Evolutionary conservation across 768 basidiomycete species (phyloP), one percentile per base, ranked within the genome.

Genomic region (Hypholoma fasciculare): DNA sequence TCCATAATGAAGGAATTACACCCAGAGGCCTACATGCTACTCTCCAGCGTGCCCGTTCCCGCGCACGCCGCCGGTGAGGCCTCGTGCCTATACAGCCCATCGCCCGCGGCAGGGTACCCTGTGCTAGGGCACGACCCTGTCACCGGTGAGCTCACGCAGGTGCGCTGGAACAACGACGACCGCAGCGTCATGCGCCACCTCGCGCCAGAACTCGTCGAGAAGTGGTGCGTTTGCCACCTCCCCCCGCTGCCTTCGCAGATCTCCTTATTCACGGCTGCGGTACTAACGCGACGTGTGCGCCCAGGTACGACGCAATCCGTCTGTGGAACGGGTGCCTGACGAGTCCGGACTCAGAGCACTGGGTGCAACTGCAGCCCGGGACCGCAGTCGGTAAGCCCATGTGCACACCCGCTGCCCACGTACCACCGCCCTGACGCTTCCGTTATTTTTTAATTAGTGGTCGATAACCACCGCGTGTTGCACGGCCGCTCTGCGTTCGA

Each of bases 121-220:
- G 82, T 90, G 0, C 77, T 98, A 4, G 74, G 80, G 14, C 90
- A 93, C 67, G 88, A 94, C 52, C 64, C 71, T 2, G 53, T 69
- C 7, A 82, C 78, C 12, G 85, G 82, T 2, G 83, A 88, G 59
- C 78, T 98, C 0, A 71, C 78, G 4, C 89, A 92, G 59, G 88
- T 98, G 36, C 74, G 96, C 53, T 98, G 95, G 92, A 98, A 98
- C 67, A 96, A 94, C 60, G 90, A 95, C 63, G 96, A 98, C 70
- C 78, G 96, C 52, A 95, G 92, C 57, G 89, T 88, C 2, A 82
- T 98, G 77, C 82, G 76, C 59, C 75, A 80, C 60, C 62, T 93
- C 61, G 74, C 77, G 14, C 75, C 86, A 0, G 77, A 78, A 7
- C 65, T 83, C 59, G 85, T 98, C 9, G 90, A 92, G 65, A 77